Evolutionary conservation across 1,284 basidiomycete species (phyloP).

Genomic region (Xanthoconium separans): DNA sequence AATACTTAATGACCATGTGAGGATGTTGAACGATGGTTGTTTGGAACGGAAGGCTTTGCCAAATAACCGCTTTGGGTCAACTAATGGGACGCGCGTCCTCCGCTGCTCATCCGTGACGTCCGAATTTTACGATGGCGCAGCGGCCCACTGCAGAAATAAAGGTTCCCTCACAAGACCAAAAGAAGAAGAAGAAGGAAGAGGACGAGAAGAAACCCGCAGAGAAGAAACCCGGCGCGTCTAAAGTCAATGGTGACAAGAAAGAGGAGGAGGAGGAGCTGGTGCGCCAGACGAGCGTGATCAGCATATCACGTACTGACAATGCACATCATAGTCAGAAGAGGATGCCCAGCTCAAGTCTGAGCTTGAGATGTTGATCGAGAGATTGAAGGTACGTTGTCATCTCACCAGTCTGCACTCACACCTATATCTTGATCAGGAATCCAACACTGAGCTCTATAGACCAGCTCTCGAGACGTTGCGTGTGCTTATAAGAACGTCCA

Average conservation of each 20-base stretch:
- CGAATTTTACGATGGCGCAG: constrained; percentile 50
- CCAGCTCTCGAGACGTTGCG: constrained; percentile 94
- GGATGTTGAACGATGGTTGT: constrained; percentile 20
- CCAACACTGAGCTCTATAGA: constrained; percentile 80
- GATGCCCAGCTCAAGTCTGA: constrained; percentile 93
- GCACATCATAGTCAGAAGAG: constrained; percentile 77
- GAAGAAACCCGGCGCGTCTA: constrained; percentile 47
- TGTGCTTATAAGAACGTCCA: constrained; percentile 94
- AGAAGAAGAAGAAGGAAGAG: constrained; percentile 68
- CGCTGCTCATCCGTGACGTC: constrained; percentile 8
- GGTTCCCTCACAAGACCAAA: constrained; percentile 70
- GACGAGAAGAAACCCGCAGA: constrained; percentile 42
- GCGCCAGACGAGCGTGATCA: constrained; percentile 35
- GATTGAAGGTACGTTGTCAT: constrained; percentile 69
- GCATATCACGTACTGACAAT: constrained; percentile 2
- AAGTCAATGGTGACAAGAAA: constrained; percentile 64
- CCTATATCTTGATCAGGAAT: constrained; percentile 61
- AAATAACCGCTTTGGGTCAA: constrained; percentile 31
- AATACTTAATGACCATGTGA: not conserved
- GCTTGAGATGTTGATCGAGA: constrained; percentile 96
- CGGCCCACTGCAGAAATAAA: constrained; percentile 54
- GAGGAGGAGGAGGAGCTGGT: constrained; percentile 85
- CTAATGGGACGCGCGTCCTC: constrained; percentile 33
- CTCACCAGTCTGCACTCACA: not conserved
- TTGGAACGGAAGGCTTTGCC: constrained; percentile 35